Evolutionary conservation across 257 asterid genomes (phyloP).

Genomic region (Jaltomata sinuosa): DNA sequence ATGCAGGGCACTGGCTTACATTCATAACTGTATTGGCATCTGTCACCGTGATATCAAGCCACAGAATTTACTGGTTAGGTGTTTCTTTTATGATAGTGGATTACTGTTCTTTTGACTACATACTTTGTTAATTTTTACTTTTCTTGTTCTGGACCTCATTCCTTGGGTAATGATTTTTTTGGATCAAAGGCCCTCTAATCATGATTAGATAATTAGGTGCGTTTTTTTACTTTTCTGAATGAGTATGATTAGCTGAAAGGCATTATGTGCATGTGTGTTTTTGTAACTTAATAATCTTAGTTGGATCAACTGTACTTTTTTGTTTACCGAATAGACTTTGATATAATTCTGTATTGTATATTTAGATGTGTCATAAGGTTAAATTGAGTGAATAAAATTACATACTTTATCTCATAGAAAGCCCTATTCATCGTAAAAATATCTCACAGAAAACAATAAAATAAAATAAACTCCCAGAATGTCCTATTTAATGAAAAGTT

Average conservation of each 20-base stretch:
- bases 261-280: neutral
- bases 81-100: conserved; percentile 7
- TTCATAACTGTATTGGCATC: conserved; percentile 85
- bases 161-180: neutral
- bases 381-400: neutral
- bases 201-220: neutral
- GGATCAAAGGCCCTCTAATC: neutral
- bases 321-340: neutral
- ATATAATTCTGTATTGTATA: neutral
- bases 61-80: conserved; percentile 86
- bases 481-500: neutral
- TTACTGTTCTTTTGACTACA: neutral
- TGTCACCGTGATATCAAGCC: conserved; percentile 99
- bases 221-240: neutral
- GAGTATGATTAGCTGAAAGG: neutral
- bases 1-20: conserved; percentile 91
- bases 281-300: neutral
- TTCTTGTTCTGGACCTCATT: neutral
- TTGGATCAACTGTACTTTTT: neutral
- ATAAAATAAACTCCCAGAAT: neutral
- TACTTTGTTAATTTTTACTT: neutral
- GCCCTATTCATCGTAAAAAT: neutral
- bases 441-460: neutral
- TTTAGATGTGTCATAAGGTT: neutral
- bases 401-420: neutral